Evolutionary conservation across 164 flowering plant genomes (phyloP), one percentile per base, ranked within the genome.

Genomic region (Nymphaea colorata): DNA sequence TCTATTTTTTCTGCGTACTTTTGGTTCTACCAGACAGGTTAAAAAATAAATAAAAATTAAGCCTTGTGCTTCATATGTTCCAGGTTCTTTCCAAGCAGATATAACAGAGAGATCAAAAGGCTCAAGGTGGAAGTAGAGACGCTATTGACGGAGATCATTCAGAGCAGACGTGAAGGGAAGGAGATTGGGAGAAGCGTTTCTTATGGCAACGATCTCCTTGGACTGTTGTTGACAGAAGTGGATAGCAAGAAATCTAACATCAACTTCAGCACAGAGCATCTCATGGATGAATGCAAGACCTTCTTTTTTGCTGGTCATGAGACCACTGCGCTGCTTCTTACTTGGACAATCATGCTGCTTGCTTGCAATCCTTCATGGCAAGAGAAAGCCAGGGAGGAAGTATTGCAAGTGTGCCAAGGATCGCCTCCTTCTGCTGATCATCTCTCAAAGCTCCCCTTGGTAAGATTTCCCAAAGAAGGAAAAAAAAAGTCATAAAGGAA

Each of bases 241-340:
- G 87, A 85, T 71, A 86, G 82, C 64, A 87, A 84, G 62, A 79
- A 71, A 66, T 65, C 62, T 3, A 71, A 67, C 42, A 82, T 83
- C 41, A 79, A 77, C 73, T 68, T 85, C 45, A 85, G 82, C 65
- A 71, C 83, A 42, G 90, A 90, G 65, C 11, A 88, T 41, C 80
- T 95, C 5, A 90, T 92, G 96, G 98, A 95, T 70, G 99, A 95
- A 70, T 87, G 91, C 82, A 95, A 95, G 76, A 95, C 99, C 3
- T 92, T 95, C 81, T 90, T 88, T 79, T 95, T 91, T 70, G 87
- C 97, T 2, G 99, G 99, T 3, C 96, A 91, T 71, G 99, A 95
- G 45, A 95, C 99, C 43, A 90, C 96, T 3, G 89, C 99, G 6
- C 85, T 95, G 2, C 77, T 88, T 11, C 96, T 92, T 70, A 95